Base-by-base conservation (phyloP, 768 basidiomycete genomes). In the Phaeolepiota aurea region DNA sequence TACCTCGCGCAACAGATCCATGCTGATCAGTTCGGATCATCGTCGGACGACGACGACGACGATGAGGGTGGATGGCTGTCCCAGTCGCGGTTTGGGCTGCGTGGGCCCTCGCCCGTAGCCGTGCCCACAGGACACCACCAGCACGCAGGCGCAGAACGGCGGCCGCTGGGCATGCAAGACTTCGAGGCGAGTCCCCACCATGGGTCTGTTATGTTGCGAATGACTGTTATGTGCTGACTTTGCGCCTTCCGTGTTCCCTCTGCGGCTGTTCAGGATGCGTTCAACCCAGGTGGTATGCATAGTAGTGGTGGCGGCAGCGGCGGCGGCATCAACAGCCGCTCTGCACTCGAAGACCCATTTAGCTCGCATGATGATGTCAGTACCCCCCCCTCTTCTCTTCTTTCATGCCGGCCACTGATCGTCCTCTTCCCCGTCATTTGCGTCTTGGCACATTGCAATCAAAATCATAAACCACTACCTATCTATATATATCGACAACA, bases 11-110 rank as follows among this genome's bases (percentile, higher is more conserved):
- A 82, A 45, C 84, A 88, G 51, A 80, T 88, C 48, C 75, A 77
- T 42, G 64, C 76, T 0, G 80, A 80, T 42, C 71, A 72, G 37
- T 71, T 77, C 44, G 74, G 67, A 16, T 72, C 72, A 57, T 53
- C 75, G 44, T 56, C 67, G 35, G 67, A 70, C 18, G 79, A 86
- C 38, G 84, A 85, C 37, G 85, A 86, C 12, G 84, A 87, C 13
- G 83, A 86, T 13, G 85, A 86, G 10, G 76, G 76, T 3, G 86
- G 86, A 0, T 90, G 87, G 88, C 58, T 89, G 18, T 70, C 85
- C 2, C 81, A 84, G 32, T 87, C 84, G 5, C 77, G 70, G n/a
- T 87, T 87, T 47, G 72, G 73, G 19, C 58, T 81, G 5, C 63
- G 66, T 16, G 63, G 66, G 38, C 67, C 71, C 15, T n/a, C 25